Base-by-base conservation (phyloP, 352 stramenopile genomes). In the Pythium folliculosum region DNA sequence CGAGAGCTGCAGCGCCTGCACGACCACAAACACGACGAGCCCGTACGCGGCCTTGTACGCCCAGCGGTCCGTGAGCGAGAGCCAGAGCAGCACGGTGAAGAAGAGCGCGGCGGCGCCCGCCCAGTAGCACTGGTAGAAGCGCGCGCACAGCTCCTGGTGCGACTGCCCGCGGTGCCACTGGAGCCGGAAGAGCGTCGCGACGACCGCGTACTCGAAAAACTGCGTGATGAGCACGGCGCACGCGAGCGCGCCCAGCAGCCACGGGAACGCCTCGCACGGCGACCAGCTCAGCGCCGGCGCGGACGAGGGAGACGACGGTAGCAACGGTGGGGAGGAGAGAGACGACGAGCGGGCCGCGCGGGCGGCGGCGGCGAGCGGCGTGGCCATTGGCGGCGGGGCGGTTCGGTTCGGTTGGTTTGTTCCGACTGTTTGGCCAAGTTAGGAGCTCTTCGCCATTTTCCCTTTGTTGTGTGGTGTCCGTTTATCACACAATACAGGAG, bases 51-150 rank as follows among this genome's bases (percentile, higher is more conserved):
- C 43, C 30, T 80, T 78, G 32, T 74, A 66, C 12, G 58, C 70
- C 65, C 68, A 74, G 17, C 82, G 84, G 35, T 91, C 80, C 5
- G 84, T 88, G 17, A 80, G 60, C 61, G 86, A 88, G 30, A 93
- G 73, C 84, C 84, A 93, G 3, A 88, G 47, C 23, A 69, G 62
- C 22, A 75, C 69, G 17, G 53, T 58, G 25, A 82, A 0, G 23
- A 88, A 51, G 51, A 82, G 82, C 17, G 75, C 54, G n/a, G 84
- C 17, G 12, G 76, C 78, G 21, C 77, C 45, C n/a, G 78, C 65
- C 84, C 84, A 93, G 61, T 88, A 93, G 37, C 67, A 54, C 52
- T 84, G 81, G 67, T 93, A 91, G 66, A 90, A 91, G 37, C 77
- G 56, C 30, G 72, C 44, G 12, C 65, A 69, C n/a, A 90, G 69